Evolutionary conservation across 2,329 filamentous ascomycete genomes (phyloP).

Genomic region (Beauveria rudraprayagi): DNA sequence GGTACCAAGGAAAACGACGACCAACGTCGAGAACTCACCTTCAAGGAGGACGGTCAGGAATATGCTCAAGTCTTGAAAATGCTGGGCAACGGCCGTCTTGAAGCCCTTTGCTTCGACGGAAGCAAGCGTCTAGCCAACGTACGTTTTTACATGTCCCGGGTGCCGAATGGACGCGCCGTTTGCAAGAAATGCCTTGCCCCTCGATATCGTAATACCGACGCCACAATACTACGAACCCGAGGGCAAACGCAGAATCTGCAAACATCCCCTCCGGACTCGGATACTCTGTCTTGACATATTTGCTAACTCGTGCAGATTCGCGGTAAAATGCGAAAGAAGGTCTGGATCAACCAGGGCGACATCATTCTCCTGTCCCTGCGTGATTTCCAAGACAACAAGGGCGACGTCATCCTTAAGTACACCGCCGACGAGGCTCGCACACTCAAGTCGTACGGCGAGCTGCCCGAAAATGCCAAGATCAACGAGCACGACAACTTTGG

Average conservation of each 20-base stretch:
- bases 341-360: slow-evolving; percentile 98
- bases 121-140: slow-evolving; percentile 35
- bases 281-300: too few species aligned
- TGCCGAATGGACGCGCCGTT: not conserved
- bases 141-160: slow-evolving; percentile 14
- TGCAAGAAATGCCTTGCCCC: not conserved
- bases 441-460: slow-evolving; percentile 93
- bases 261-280: not conserved
- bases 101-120: slow-evolving; percentile 92
- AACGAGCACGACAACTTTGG: slow-evolving; percentile 97
- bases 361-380: slow-evolving; percentile 83
- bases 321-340: slow-evolving; percentile 98
- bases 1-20: slow-evolving; percentile 99
- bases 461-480: slow-evolving; percentile 97
- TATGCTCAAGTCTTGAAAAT: slow-evolving; percentile 63
- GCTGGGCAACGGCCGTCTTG: slow-evolving; percentile 89
- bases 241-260: not conserved
- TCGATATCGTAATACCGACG: not conserved
- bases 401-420: slow-evolving; percentile 96
- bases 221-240: not conserved
- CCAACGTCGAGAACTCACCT: slow-evolving; percentile 95
- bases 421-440: slow-evolving; percentile 89
- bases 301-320: slow-evolving; percentile 51
- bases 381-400: slow-evolving; percentile 92
- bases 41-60: slow-evolving; percentile 95